These are phyloP conservation scores for Nakazawaea ambrosiae DNA, from an alignment of 805 yeast species.

Conservation along the genomic window DNA sequence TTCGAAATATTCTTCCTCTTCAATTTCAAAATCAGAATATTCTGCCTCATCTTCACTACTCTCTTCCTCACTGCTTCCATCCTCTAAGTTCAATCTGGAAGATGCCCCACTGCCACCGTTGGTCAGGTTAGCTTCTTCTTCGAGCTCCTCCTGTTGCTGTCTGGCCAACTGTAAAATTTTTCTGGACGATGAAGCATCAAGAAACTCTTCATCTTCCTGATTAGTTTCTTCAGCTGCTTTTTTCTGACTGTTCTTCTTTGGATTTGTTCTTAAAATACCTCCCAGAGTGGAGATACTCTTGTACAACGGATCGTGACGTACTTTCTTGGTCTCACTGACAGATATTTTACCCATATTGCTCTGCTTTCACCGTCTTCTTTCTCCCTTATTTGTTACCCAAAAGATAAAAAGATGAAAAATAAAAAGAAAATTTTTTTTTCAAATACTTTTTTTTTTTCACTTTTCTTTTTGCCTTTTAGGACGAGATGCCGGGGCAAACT, in stretches of 20 bases:
- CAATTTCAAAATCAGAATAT: conserved; percentile 26
- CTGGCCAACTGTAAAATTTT: conserved; percentile 84
- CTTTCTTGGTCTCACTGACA: conserved; percentile 44
- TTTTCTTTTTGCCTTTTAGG: not conserved
- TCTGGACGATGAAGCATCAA: conserved; percentile 79
- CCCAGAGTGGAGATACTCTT: conserved; percentile 70
- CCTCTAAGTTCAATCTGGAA: conserved; percentile 10
- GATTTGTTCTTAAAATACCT: conserved; percentile 53
- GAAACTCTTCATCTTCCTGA: conserved; percentile 50
- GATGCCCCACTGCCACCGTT: conserved; percentile 20
- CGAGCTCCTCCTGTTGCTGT: conserved; percentile 89
- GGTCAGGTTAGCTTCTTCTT: conserved; percentile 47
- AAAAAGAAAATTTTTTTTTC: conserved; percentile 1
- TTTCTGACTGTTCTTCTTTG: conserved; percentile 22
- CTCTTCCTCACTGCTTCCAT: conserved; percentile 24
- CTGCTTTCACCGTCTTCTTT: too few species aligned
- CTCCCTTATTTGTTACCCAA: too few species aligned
- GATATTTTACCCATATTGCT: conserved; percentile 58
- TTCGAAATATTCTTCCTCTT: conserved; percentile 33
- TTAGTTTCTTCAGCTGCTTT: conserved; percentile 28
- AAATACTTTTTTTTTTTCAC: not conserved
- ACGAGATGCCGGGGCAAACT: too few species aligned
- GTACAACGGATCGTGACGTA: conserved; percentile 75
- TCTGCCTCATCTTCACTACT: conserved; percentile 21
- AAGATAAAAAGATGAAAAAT: too few species aligned